phyloP scores from a whole-genome alignment of 805 yeast species.

The Starmerella etchellsii region DNA sequence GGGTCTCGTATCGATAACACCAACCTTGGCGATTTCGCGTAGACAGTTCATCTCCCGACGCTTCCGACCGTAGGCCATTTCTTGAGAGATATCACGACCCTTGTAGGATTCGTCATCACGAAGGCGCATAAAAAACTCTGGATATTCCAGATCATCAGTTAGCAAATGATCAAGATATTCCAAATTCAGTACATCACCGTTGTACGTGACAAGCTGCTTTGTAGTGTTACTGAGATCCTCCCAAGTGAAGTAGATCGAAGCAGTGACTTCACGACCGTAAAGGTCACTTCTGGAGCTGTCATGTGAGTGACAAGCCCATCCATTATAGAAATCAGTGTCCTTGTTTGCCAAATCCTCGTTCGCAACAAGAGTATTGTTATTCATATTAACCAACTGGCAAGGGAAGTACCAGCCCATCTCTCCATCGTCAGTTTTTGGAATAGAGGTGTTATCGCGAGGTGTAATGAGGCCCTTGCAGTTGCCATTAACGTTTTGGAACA shows the following conservation, averaged over 20 bases:
- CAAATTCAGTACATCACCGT: conserved; percentile 80
- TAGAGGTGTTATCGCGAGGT: conserved; percentile 55
- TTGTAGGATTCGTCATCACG: conserved; percentile 39
- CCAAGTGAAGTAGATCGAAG: conserved; percentile 84
- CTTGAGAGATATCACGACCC: conserved; percentile 75
- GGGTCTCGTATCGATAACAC: conserved; percentile 75
- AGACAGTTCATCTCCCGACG: conserved; percentile 69
- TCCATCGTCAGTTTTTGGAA: conserved; percentile 46
- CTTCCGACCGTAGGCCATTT: conserved; percentile 51
- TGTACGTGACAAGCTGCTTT: conserved; percentile 69
- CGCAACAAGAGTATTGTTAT: conserved; percentile 59
- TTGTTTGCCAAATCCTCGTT: conserved; percentile 31
- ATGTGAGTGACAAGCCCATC: conserved; percentile 88
- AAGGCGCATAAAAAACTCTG: conserved; percentile 54
- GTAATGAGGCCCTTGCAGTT: conserved; percentile 67
- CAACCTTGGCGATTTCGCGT: conserved; percentile 75
- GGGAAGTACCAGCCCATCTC: conserved; percentile 94
- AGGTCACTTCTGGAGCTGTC: conserved; percentile 46
- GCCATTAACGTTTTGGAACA: conserved; percentile 88
- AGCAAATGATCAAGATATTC: conserved; percentile 65
- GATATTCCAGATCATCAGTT: conserved; percentile 55
- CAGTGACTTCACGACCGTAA: conserved; percentile 53
- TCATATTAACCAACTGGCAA: conserved; percentile 43
- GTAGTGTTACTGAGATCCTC: conserved; percentile 53
- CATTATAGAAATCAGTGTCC: conserved; percentile 47